phyloP scores from a whole-genome alignment of 495 filamentous ascomycete genomes.

The Xylaria sp. region DNA sequence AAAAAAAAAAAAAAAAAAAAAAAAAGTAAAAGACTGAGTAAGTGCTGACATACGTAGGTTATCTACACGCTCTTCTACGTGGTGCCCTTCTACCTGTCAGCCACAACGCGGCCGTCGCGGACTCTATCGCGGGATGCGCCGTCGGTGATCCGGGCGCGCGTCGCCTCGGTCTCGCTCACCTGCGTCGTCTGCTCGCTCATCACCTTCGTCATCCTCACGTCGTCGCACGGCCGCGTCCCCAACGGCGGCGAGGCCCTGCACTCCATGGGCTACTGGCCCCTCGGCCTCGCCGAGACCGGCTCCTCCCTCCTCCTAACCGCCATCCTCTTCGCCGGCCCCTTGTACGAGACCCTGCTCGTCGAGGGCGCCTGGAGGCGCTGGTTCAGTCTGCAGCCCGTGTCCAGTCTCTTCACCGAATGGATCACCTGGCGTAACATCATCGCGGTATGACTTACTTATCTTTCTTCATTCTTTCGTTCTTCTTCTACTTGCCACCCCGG shows the following conservation, averaged over 20 bases:
- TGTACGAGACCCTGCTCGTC: constrained; percentile 76
- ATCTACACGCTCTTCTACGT: constrained; percentile 87
- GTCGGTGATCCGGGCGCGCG: constrained; percentile 85
- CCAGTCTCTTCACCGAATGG: constrained; percentile 50
- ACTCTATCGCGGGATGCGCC: constrained; percentile 86
- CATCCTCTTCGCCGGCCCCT: constrained; percentile 82
- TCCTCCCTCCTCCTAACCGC: constrained; percentile 69
- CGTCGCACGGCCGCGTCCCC: constrained; percentile 38
- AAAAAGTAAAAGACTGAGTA: background rate
- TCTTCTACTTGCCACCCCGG: background rate
- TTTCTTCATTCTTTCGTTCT: no score
- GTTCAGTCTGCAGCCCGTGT: constrained; percentile 50
- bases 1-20: constrained; percentile 27
- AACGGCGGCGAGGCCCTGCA: constrained; percentile 60
- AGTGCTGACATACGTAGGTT: constrained; percentile 52
- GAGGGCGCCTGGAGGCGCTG: constrained; percentile 75
- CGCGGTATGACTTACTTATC: constrained; percentile 49
- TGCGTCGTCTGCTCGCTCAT: constrained; percentile 65
- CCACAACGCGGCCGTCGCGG: constrained; percentile 79
- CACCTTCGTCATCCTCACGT: constrained; percentile 66
- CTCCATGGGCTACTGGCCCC: constrained; percentile 77
- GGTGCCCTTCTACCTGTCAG: constrained; percentile 85
- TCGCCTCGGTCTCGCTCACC: constrained; percentile 76
- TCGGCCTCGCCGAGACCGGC: constrained; percentile 66
- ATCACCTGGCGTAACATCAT: constrained; percentile 64